Conservation (phyloP, 306 rosid species). For the Arachis stenosperma region DNA sequence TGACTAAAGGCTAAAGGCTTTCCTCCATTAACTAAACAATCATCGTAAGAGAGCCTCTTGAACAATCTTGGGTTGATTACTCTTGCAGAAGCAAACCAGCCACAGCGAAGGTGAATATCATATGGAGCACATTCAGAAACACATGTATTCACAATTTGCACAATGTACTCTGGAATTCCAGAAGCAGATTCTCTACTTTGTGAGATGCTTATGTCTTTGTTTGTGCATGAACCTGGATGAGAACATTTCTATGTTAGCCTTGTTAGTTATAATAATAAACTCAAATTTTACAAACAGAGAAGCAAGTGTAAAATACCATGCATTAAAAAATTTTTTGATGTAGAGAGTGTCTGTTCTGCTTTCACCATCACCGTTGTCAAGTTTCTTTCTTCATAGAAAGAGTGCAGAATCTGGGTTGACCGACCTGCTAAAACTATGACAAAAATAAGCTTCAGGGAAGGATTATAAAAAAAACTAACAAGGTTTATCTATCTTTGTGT, state of each 20-base stretch:
- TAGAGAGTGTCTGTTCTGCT: conserved; percentile 38
- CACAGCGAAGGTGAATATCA: conserved; percentile 67
- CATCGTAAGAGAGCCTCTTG: conserved; percentile 66
- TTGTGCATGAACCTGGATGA: conserved; percentile 53
- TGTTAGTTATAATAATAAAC: background rate
- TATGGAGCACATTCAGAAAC: conserved; percentile 60
- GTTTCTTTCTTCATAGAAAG: conserved; percentile 40
- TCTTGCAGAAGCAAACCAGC: conserved; percentile 79
- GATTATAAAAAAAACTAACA: conserved; percentile 6
- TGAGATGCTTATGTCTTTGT: conserved; percentile 66
- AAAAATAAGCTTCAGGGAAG: conserved; percentile 2
- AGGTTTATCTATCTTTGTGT: background rate
- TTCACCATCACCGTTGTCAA: conserved; percentile 34
- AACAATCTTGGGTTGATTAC: conserved; percentile 56
- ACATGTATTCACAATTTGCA: conserved; percentile 67
- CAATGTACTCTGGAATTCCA: conserved; percentile 67
- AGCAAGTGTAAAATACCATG: conserved; percentile 45
- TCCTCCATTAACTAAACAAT: conserved; percentile 77
- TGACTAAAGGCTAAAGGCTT: conserved; percentile 48
- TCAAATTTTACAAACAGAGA: background rate
- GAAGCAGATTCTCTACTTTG: conserved; percentile 55
- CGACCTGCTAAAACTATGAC: conserved; percentile 7
- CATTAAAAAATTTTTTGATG: conserved; percentile 41
- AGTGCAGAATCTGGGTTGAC: conserved; percentile 22
- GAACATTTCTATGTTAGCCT: background rate